These are phyloP conservation scores for Castanea crenata DNA, from an alignment of 306 rosid species.

Conservation along the genomic window DNA sequence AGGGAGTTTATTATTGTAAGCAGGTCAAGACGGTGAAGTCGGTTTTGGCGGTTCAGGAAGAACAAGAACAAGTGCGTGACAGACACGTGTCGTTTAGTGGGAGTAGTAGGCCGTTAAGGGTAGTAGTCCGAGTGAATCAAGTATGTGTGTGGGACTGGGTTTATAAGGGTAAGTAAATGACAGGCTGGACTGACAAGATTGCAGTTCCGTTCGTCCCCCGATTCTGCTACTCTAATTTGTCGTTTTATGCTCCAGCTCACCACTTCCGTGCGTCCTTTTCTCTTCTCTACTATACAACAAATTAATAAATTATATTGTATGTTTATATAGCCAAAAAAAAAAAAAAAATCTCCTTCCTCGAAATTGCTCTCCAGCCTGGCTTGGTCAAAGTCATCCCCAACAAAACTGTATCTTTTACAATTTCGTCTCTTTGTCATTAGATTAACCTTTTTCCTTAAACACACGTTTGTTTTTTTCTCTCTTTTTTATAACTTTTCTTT, in stretches of 20 bases:
- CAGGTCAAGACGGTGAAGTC: conserved; percentile 33
- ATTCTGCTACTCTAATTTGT: conserved; percentile 38
- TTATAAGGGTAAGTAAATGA: background rate
- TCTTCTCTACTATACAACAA: background rate
- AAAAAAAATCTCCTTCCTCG: conserved; percentile 1
- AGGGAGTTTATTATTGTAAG: background rate
- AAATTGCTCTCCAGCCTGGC: conserved; percentile 47
- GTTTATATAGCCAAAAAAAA: background rate
- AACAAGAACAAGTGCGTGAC: conserved; percentile 18
- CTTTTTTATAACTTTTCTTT: background rate
- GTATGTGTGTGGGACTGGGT: conserved; percentile 1
- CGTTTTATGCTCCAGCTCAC: conserved; percentile 42
- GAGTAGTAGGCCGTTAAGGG: conserved; percentile 41
- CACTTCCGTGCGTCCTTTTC: conserved; percentile 33
- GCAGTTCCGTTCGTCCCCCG: conserved; percentile 36
- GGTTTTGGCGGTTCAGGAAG: conserved; percentile 19
- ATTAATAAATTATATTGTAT: too few relatives aligned
- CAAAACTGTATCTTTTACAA: conserved; percentile 1
- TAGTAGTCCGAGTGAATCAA: background rate
- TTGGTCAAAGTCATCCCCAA: conserved; percentile 40
- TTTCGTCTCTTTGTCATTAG: background rate
- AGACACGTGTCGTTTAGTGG: conserved; percentile 25
- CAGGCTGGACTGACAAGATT: conserved; percentile 50
- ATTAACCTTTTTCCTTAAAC: background rate
- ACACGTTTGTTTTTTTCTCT: conserved; percentile 6